Evolutionary conservation across 1,139 yeast species (phyloP).

Genomic region (Tardiomyces digboiensis): DNA sequence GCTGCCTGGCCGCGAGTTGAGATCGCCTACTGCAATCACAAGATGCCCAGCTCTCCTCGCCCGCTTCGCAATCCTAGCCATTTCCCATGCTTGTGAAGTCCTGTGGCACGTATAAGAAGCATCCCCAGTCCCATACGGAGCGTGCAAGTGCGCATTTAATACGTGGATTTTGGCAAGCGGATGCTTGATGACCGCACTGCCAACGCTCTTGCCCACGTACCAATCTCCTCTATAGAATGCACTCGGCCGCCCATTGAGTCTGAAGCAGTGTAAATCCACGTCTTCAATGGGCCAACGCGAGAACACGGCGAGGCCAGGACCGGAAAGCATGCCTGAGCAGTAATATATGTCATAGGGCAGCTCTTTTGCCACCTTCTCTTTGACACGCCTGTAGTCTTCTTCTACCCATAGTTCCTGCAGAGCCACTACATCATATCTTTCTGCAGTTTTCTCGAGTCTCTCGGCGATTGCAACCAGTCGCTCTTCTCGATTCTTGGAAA

Average conservation of each 20-base stretch:
- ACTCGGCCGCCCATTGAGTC: slow-evolving; percentile 88
- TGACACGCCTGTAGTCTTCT: slow-evolving; percentile 67
- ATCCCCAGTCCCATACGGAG: slow-evolving; percentile 88
- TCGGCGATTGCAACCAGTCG: slow-evolving; percentile 71
- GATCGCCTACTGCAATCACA: slow-evolving; percentile 85
- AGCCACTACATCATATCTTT: slow-evolving; percentile 73
- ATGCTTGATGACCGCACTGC: slow-evolving; percentile 60
- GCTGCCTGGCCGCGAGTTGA: slow-evolving; percentile 82
- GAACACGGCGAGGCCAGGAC: slow-evolving; percentile 86
- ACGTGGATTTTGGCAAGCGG: slow-evolving; percentile 56
- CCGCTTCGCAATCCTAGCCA: slow-evolving; percentile 54
- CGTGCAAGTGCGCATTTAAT: slow-evolving; percentile 93
- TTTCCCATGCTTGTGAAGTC: slow-evolving; percentile 96
- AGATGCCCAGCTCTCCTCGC: slow-evolving; percentile 71
- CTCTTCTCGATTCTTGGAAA: slow-evolving; percentile 56
- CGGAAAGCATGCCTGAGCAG: slow-evolving; percentile 77
- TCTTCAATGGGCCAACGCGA: slow-evolving; percentile 78
- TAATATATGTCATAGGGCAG: slow-evolving; percentile 65
- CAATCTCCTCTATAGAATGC: slow-evolving; percentile 96
- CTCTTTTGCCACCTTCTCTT: slow-evolving; percentile 32
- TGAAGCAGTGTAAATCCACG: slow-evolving; percentile 73
- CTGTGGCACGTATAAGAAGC: slow-evolving; percentile 87
- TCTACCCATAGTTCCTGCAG: slow-evolving; percentile 91
- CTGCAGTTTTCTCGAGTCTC: slow-evolving; percentile 38
- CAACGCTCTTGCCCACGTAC: slow-evolving; percentile 90